Conservation (phyloP, 1,139 yeast genomes). For the Nakaseomyces kungkrabaensis region DNA sequence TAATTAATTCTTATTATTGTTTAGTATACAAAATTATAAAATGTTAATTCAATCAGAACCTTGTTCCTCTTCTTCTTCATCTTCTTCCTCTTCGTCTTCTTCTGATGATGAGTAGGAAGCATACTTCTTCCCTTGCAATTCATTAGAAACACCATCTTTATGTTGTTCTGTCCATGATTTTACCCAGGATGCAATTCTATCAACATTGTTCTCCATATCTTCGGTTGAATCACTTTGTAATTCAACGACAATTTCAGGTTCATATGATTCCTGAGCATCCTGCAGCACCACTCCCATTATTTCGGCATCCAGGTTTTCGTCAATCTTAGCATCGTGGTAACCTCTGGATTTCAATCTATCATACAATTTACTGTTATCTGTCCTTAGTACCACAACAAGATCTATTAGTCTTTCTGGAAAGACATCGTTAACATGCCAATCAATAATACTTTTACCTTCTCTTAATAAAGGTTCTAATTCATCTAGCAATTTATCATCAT, state of each 20-base stretch:
- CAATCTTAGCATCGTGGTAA: slow-evolving; percentile 69
- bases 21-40: too few species aligned
- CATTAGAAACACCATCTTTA: slow-evolving; percentile 38
- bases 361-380: slow-evolving; percentile 60
- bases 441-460: slow-evolving; percentile 77
- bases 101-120: slow-evolving; percentile 1
- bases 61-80: slow-evolving; percentile 4
- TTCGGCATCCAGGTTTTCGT: slow-evolving; percentile 91
- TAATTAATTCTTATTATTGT: neutral
- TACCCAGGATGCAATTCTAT: slow-evolving; percentile 65
- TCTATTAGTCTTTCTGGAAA: slow-evolving; percentile 92
- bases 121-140: slow-evolving; percentile 14
- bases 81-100: slow-evolving; percentile 3
- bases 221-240: slow-evolving; percentile 62
- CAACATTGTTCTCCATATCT: slow-evolving; percentile 71
- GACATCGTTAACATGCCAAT: slow-evolving; percentile 96
- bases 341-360: slow-evolving; percentile 69
- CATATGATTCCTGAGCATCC: slow-evolving; percentile 80
- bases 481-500: slow-evolving; percentile 82
- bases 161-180: slow-evolving; percentile 55
- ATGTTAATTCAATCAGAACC: neutral
- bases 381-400: slow-evolving; percentile 76
- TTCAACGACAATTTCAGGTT: slow-evolving; percentile 71
- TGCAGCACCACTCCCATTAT: slow-evolving; percentile 86
- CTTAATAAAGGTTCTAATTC: slow-evolving; percentile 67